Base-by-base conservation (phyloP, 106 monocot species). In the Iris macrosiphon region DNA sequence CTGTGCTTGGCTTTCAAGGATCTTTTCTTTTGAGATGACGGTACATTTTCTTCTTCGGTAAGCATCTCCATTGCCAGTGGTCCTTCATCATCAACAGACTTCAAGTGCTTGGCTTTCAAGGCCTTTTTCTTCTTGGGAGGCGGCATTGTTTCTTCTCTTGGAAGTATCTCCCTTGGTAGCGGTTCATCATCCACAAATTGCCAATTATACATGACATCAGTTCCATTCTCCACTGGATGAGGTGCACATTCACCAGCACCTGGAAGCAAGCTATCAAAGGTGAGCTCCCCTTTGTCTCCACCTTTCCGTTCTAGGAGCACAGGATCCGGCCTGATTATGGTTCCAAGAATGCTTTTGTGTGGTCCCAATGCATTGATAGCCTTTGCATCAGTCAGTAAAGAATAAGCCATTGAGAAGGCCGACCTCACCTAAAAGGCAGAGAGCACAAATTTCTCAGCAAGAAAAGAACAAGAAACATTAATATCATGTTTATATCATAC, bases 291-390 rank as follows among this genome's bases (percentile, higher is more conserved):
- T 46, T 65, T 69, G 3, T 24, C 30, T 44, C 82, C 85, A n/a
- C 82, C 89, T 59, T 82, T 90, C 0, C 90, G 67, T 24, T 90
- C 46, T 34, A 96, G 65, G 16, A 89, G 74, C 15, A 72, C 35
- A 2, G 82, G 72, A 35, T 90, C 96, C 0, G 85, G 83, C 71
- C 96, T 71, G 24, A 96, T 87, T 64, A 96, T 90, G 16, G 75
- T 75, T 47, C 90, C 96, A 4, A 96, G 64, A 24, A 96, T 80
- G 72, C 90, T 86, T 69, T 58, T 82, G 2, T 71, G 26, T 6
- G 71, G 34, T 14, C 69, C 82, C 67, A 86, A 62, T 17, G 66
- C 55, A 17, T 64, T 58, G 22, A 88, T 73, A 22, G 67, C 40
- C 24, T 55, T 86, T 3, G 66, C 60, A 68, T 90, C 85, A 0